phyloP scores from a whole-genome alignment of 73 alveolate genomes.

The Stentor roeselii region DNA sequence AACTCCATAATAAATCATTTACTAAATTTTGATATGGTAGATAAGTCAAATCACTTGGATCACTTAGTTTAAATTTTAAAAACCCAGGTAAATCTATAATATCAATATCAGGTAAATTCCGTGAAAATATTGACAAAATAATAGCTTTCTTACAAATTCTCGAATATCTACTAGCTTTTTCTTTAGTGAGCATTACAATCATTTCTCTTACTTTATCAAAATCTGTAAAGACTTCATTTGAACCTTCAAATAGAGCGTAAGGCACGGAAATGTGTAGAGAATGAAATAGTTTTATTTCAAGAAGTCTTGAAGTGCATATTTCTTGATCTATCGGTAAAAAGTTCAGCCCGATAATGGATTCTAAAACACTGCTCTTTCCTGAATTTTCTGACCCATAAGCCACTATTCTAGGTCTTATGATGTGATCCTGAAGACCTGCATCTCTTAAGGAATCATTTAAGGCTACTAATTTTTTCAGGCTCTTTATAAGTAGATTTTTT shows the following conservation, averaged over 20 bases:
- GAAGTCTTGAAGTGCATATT: conserved; percentile 82
- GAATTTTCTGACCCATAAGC: conserved; percentile 71
- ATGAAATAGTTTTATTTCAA: conserved; percentile 79
- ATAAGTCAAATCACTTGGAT: conserved; percentile 36
- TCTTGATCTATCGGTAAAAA: conserved; percentile 91
- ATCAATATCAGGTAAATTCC: conserved; percentile 97
- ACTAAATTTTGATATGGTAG: too few relatives aligned
- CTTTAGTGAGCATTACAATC: conserved; percentile 86
- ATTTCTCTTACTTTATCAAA: conserved; percentile 85
- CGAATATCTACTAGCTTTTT: conserved; percentile 83
- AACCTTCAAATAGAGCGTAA: conserved; percentile 93
- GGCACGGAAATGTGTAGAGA: conserved; percentile 71
- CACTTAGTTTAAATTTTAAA: conserved; percentile 78
- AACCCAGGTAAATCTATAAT: conserved; percentile 98
- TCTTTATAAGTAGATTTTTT: too few relatives aligned
- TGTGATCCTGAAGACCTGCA: conserved; percentile 64
- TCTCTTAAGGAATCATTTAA: conserved; percentile 68
- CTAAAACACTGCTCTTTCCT: conserved; percentile 83
- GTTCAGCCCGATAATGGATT: conserved; percentile 80
- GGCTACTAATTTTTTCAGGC: conserved; percentile 42
- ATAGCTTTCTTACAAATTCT: conserved; percentile 96
- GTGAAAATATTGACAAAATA: conserved; percentile 89
- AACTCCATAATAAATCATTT: conserved; percentile 86
- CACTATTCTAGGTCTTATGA: conserved; percentile 73
- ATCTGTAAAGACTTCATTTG: conserved; percentile 75